Base-by-base conservation (phyloP, 2,329 filamentous ascomycete species). In the Alternaria panax region DNA sequence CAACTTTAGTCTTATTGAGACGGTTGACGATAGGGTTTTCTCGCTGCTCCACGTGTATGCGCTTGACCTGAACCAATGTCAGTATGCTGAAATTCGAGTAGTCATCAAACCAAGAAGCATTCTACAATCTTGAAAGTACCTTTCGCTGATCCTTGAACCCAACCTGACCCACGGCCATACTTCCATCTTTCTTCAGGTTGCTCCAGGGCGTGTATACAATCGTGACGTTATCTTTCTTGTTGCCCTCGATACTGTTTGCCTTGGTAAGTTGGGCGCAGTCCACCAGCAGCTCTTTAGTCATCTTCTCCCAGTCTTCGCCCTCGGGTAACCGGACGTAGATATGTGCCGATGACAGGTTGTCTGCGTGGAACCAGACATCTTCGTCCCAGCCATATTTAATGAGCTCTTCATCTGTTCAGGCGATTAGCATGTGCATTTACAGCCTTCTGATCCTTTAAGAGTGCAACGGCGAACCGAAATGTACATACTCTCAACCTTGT, bases 251-350 rank as follows among this genome's bases (percentile, higher is more conserved):
- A 58, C 93, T 97, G 81, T 99, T 99, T 63, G 95, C 95, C 81
- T 99, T 99, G 57, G 95, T 99, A 71, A 99, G 84, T 79, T 99
- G 95, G n/a, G 92, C 95, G 71, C 95, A 92, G 79, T 99, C 95
- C 66, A 85, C 87, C 60, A 99, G 76, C 27, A 99, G 84, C 4
- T 87, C 86, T 62, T 87, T 75, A 0, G 92, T 88, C 59, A 99
- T 92, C 42, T 84, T 80, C 51, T 97, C 93, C 95, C 95, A 99
- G 40, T 86, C 84, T 67, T 95, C 88, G 58, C 88, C 90, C 42
- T 94, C 89, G 16, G 83, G 84, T 68, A 98, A 85, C 32, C 95
- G 90, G 32, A 99, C 87, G 80, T 99, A 99, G 71, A 99, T 92
- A 80, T 99, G 95, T 2, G 95, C 95, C 70, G 92, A 96, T 41